These are phyloP conservation scores for barrel medic (Medicago truncatula) DNA, from an alignment of 306 rosid genomes.

Conservation along the genomic window MtrunA17r5.0-ANR NC_053042.1:55025001-55025500, in stretches of 20 bases:
- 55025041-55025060: background rate
- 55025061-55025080: background rate
- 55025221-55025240: slow-evolving; percentile 55
- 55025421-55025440: too few species aligned
- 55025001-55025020: background rate
- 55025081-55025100: slow-evolving; percentile 49
- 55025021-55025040: background rate
- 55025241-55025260: background rate
- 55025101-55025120: slow-evolving; percentile 69
- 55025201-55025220: slow-evolving; percentile 65
- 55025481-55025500: too few species aligned
- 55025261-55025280: too few species aligned
- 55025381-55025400: too few species aligned
- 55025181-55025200: slow-evolving; percentile 66
- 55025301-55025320: too few species aligned
- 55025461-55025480: too few species aligned
- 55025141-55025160: slow-evolving; percentile 71
- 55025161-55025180: slow-evolving; percentile 83
- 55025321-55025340: too few species aligned
- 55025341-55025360: too few species aligned
- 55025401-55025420: too few species aligned
- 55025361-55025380: too few species aligned
- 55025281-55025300: too few species aligned
- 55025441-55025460: too few species aligned
- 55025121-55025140: slow-evolving; percentile 68